A percentile compares a stretch with the other conserved stretches of the same genome.
phyloP scores from a whole-genome alignment of 2,329 filamentous ascomycete genomes.

The Fusarium foetens region DNA sequence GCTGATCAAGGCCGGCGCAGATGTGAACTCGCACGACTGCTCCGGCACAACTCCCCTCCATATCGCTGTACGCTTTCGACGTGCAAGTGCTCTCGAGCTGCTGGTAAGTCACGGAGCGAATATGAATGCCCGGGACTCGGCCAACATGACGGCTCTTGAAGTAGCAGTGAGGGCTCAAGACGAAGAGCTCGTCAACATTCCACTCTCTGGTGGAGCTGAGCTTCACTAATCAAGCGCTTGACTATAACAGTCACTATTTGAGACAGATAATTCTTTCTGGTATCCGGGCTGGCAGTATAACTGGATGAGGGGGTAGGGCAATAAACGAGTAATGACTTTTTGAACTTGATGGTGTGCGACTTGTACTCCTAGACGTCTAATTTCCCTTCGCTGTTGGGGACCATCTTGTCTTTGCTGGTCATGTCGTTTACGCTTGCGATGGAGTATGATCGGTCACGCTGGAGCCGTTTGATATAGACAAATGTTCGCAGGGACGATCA shows the following conservation, averaged over 20 bases:
- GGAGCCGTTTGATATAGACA: neutral
- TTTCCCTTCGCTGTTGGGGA: neutral
- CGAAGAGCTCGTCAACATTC: neutral
- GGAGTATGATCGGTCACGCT: neutral
- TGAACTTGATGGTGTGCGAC: too few species aligned
- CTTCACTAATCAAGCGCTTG: neutral
- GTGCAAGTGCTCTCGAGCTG: neutral
- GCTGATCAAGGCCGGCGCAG: neutral
- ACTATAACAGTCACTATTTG: neutral
- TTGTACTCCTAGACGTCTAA: neutral
- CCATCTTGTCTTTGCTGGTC: neutral
- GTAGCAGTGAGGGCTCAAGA: neutral
- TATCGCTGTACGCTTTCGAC: neutral
- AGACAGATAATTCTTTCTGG: neutral
- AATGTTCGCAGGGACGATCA: neutral
- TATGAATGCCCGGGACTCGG: neutral
- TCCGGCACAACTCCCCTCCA: neutral
- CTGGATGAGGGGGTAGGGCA: neutral
- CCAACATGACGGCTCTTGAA: neutral
- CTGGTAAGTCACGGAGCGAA: neutral
- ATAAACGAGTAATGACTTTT: neutral
- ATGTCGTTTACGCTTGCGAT: neutral
- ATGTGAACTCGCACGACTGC: neutral
- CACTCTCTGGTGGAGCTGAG: slow-evolving; percentile 1
- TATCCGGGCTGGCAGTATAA: neutral